Conservation (phyloP, 1,284 basidiomycete genomes). For the Sanguinoderma infundibulare region DNA sequence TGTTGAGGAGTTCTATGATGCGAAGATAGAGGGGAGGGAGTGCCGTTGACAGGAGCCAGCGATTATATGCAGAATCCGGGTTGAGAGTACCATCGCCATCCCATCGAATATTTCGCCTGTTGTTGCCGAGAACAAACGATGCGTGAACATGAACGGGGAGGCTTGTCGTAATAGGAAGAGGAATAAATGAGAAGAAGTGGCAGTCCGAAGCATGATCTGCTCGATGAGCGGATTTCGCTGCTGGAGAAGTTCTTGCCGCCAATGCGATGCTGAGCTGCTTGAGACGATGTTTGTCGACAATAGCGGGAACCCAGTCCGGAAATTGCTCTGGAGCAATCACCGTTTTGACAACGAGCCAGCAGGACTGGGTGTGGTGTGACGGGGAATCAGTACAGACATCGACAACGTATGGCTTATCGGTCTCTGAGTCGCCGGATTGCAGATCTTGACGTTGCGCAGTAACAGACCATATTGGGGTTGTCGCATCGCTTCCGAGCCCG, state of each 20-base stretch:
- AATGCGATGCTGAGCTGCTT: constrained; percentile 18
- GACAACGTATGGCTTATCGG: background rate
- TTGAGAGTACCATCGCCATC: constrained; percentile 28
- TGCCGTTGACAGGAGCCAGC: constrained; percentile 42
- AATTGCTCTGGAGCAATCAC: background rate
- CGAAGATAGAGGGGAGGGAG: constrained; percentile 43
- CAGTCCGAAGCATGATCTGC: background rate
- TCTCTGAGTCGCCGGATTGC: background rate
- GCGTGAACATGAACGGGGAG: constrained; percentile 38
- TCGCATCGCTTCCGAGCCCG: too few species aligned
- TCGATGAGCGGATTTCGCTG: background rate
- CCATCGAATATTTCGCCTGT: constrained; percentile 41
- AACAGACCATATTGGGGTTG: constrained; percentile 1
- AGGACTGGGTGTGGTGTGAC: background rate
- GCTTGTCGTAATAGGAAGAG: constrained; percentile 33
- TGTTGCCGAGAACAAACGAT: constrained; percentile 37
- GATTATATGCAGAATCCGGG: constrained; percentile 44
- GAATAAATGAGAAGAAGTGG: constrained; percentile 35
- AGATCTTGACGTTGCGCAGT: background rate
- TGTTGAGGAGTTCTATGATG: constrained; percentile 38
- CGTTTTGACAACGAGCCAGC: background rate
- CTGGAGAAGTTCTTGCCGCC: constrained; percentile 12
- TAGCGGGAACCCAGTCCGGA: background rate
- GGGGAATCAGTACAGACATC: background rate
- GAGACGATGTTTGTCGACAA: background rate